Base-by-base conservation (phyloP, 2,329 filamentous ascomycete genomes). In the Sporothrix sp. region DNA sequence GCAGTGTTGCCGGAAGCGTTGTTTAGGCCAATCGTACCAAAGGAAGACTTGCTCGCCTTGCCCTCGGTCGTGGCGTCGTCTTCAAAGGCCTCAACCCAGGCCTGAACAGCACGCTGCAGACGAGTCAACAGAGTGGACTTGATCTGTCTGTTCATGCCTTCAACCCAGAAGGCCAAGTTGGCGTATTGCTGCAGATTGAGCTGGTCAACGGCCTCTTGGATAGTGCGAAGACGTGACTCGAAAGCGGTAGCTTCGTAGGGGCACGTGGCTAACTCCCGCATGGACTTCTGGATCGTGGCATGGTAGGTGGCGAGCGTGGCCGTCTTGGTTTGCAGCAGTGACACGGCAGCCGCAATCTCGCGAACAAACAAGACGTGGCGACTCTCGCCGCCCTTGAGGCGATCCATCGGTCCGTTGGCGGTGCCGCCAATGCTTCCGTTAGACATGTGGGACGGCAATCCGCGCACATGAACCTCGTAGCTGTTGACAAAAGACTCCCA, bases 401-500 rank as follows among this genome's bases (percentile, higher is more conserved):
- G 66, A 51, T 76, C 77, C 48, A 48, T 48, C 23, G 33, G 23
- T 10, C 46, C 35, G 7, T 35, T 40, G 3, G 38, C 48, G 9
- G 45, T 32, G 56, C 76, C 67, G 61, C 85, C 76, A 62, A 84
- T 69, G 62, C 73, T 66, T 50, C 76, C 77, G 58, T 79, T 80
- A 18, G 79, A 69, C 36, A 79, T 67, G 49, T 79, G 75, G 3
- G 40, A 38, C 18, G 75, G 56, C 66, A 72, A 60, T 78, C 79
- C 57, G 81, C 85, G 85, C 56, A 90, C 80, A 58, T 90, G 90
- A 28, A 96, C 75, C 64, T 98, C 93, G 65, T 96, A 96, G 2
- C 89, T 90, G 65, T 96, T 91, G 48, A 98, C 87, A 60, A 99
- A 97, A 0, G 93, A 95, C 62, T 98, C 93, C 93, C 93, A 99